Base-by-base conservation (phyloP, 805 yeast genomes). In the Hanseniaspora meyeri region DNA sequence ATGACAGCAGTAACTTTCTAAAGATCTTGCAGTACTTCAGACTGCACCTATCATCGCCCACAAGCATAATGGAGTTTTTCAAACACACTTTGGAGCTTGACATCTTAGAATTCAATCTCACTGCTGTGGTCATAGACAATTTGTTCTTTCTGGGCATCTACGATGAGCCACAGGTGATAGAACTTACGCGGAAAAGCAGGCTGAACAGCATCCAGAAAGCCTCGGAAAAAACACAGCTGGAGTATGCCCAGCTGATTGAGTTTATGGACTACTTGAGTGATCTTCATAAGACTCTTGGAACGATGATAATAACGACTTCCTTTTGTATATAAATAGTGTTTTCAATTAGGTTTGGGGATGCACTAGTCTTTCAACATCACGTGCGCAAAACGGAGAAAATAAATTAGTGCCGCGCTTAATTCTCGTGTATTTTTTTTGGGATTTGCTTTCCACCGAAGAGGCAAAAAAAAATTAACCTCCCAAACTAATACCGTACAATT, bases 41-140 rank as follows among this genome's bases (percentile, higher is more conserved):
- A 20, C 6, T n/a, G 11, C 14, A 32, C n/a, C 16, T 46, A 39
- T 32, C 39, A 0, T 32, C 49, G 10, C 49, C 46, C 16, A 6
- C 36, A 32, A 17, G 19, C 7, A 43, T 36, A 12, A 24, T 20
- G 1, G 10, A 10, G 9, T 39, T 53, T n/a, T 39, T 46, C n/a
- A 24, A 4, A 19, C 10, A 31, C 9, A 1, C 34, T 19, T 39
- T 27, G 14, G 10, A 32, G 17, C 24, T 34, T 16, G 17, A 37
- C 17, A n/a, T 14, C 3, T 11, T 8, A 2, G 12, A 6, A 7
- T 40, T 45, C 11, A 24, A 36, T 12, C 29, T 53, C 1, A 31
- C 43, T 2, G 45, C 57, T 2, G 17, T 53, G 4, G 32, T 53
- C 16, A 20, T 53, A 7, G 57, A 53, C 27, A 53, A 53, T 32